These are phyloP conservation scores for Boletus sp. DNA, from an alignment of 768 basidiomycete genomes.

Conservation along the genomic window DNA sequence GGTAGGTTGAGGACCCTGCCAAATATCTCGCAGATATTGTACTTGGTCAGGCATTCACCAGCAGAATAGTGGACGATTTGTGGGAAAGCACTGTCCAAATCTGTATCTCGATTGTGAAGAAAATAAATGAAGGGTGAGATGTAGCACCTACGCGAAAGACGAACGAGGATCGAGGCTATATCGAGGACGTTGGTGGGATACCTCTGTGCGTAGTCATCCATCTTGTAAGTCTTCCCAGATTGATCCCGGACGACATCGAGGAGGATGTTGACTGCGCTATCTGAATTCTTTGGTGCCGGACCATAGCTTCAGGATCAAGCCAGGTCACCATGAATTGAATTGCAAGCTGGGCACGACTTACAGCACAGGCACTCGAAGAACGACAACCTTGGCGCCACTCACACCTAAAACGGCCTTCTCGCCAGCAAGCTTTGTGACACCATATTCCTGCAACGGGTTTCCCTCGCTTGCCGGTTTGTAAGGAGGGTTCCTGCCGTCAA, in stretches of 20 bases:
- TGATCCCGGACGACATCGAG: conserved; percentile 85
- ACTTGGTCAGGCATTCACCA: conserved; percentile 85
- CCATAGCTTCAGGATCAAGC: conserved; percentile 68
- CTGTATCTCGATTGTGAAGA: conserved; percentile 23
- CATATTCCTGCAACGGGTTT: conserved; percentile 89
- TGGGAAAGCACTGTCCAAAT: conserved; percentile 29
- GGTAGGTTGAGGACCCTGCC: conserved; percentile 67
- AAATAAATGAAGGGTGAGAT: not conserved
- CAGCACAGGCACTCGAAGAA: conserved; percentile 91
- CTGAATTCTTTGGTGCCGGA: conserved; percentile 76
- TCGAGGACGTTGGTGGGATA: conserved; percentile 92
- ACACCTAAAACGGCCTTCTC: conserved; percentile 74
- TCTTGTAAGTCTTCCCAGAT: conserved; percentile 84
- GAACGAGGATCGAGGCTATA: conserved; percentile 80
- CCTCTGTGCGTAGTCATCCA: conserved; percentile 93
- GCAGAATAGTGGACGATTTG: conserved; percentile 84
- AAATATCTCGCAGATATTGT: conserved; percentile 84
- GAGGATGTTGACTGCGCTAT: conserved; percentile 87
- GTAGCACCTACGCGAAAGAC: conserved; percentile 57
- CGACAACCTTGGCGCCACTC: conserved; percentile 54
- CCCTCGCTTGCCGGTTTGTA: conserved; percentile 72
- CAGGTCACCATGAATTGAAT: not conserved
- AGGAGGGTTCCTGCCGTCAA: conserved; percentile 89
- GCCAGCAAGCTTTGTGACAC: conserved; percentile 81
- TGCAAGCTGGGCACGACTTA: conserved; percentile 34